Evolutionary conservation across 305 asterid species (phyloP), one percentile per base, ranked within the genome.

Genomic region (Rubia peregrina): DNA sequence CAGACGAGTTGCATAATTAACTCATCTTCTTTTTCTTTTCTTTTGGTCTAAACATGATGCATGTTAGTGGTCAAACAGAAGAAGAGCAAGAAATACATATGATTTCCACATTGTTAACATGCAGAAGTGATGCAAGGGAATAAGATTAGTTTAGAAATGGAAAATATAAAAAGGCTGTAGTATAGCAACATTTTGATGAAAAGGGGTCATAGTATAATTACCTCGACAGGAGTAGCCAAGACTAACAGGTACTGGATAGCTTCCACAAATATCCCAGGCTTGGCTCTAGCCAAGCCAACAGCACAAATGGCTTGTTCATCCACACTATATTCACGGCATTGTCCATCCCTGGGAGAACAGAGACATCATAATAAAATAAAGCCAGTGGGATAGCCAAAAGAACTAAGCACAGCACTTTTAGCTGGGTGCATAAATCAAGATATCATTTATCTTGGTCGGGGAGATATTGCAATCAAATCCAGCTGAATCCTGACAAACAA

Each of bases 171-270:
- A 75, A 41, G 74, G 17, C 14, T 26, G 60, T 19, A 66, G 69
- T 57, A 62, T 61, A 72, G 53, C 55, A 16, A 38, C n/a, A 21
- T 6, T 26, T 24, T 33, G 10, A 7, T 38, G 40, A 2, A 71
- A 61, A 6, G 19, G 24, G 46, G 38, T 16, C 44, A 65, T 13
- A 61, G 49, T 65, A 12, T 65, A 69, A 72, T 24, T 78, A 92
- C 96, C 99, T 95, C 99, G 46, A 82, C 95, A 60, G 99, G 96
- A 88, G 99, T 95, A 41, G 99, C 98, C 86, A 91, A 81, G 76
- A 95, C 86, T 79, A 95, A 82, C 78, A 95, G 89, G 79, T 87
- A 82, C 79, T 95, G 97, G 77, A 95, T 91, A 74, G 99, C 97
- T 81, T 95, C 99, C 67, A 95, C 84, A 79, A 95, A 95, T 71